A percentile compares a stretch with the other conserved stretches of the same genome.
Evolutionary conservation across 306 rosid species (phyloP).

Genomic region (Boehmeria nivea): DNA sequence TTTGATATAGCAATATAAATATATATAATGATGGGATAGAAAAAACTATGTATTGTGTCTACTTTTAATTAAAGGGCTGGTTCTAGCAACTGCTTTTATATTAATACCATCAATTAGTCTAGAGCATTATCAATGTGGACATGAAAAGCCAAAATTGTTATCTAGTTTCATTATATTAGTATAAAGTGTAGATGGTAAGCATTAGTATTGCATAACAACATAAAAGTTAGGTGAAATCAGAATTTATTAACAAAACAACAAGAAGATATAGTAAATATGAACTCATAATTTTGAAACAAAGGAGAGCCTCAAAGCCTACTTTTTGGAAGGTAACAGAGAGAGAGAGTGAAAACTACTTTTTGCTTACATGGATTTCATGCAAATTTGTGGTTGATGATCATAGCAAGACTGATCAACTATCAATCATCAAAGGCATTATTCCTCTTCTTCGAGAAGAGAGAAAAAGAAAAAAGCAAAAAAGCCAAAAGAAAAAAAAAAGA

Average conservation of each 20-base stretch:
- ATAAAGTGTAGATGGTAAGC: too few species aligned
- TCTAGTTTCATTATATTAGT: too few species aligned
- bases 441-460: conserved; percentile 22
- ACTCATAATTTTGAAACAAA: conserved; percentile 14
- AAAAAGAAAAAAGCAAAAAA: neutral
- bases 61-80: too few species aligned
- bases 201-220: neutral
- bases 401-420: conserved; percentile 25
- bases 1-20: too few species aligned
- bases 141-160: too few species aligned
- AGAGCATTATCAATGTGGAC: too few species aligned
- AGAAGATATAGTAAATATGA: neutral
- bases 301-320: conserved; percentile 15
- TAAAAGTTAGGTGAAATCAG: neutral
- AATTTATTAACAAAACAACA: conserved; percentile 7
- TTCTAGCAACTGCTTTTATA: too few species aligned
- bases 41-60: too few species aligned
- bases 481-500: neutral
- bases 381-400: conserved; percentile 21
- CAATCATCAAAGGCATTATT: conserved; percentile 56
- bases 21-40: too few species aligned
- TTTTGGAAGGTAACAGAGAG: conserved; percentile 22
- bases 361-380: conserved; percentile 23
- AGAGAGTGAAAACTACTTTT: conserved; percentile 11
- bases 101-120: too few species aligned